Percentiles rank a stretch among this genome's conserved stretches.
Evolutionary conservation across 2,329 filamentous ascomycete genomes (phyloP).

Genomic region (Lachnellula cervina): DNA sequence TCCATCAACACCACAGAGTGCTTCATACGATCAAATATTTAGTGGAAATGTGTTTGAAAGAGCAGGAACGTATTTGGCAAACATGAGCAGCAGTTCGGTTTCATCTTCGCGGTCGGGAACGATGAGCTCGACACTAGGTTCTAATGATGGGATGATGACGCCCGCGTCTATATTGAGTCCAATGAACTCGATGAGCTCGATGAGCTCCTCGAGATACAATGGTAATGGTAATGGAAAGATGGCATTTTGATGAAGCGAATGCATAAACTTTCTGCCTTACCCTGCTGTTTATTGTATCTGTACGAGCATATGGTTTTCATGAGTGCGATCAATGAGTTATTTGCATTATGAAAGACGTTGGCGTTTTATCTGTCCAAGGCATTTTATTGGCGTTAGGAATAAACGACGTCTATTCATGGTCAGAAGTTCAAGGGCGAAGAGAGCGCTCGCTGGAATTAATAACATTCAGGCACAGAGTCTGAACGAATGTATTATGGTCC

Average conservation of each 20-base stretch:
- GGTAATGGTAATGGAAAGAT: conserved; percentile 27
- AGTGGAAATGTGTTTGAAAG: conserved; percentile 30
- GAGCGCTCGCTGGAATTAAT: background rate
- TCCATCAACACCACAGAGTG: conserved; percentile 55
- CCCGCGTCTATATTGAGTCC: conserved; percentile 26
- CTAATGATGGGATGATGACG: conserved; percentile 26
- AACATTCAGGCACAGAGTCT: too few relatives aligned
- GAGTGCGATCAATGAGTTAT: background rate
- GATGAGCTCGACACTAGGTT: conserved; percentile 27
- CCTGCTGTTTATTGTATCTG: background rate
- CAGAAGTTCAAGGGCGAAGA: background rate
- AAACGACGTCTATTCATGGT: background rate
- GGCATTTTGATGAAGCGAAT: conserved; percentile 16
- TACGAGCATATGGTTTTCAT: background rate
- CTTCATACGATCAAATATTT: conserved; percentile 28
- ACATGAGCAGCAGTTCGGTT: conserved; percentile 19
- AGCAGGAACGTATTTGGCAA: conserved; percentile 28
- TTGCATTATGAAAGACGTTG: background rate
- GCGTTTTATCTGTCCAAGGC: background rate
- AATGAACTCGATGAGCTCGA: conserved; percentile 21
- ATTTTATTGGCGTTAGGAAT: background rate
- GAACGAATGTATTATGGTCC: too few relatives aligned
- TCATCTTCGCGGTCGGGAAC: conserved; percentile 28
- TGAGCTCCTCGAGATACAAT: conserved; percentile 21
- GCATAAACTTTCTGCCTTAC: background rate